Evolutionary conservation across 148 eudicot species (phyloP).

Genomic region (Silene conica): DNA sequence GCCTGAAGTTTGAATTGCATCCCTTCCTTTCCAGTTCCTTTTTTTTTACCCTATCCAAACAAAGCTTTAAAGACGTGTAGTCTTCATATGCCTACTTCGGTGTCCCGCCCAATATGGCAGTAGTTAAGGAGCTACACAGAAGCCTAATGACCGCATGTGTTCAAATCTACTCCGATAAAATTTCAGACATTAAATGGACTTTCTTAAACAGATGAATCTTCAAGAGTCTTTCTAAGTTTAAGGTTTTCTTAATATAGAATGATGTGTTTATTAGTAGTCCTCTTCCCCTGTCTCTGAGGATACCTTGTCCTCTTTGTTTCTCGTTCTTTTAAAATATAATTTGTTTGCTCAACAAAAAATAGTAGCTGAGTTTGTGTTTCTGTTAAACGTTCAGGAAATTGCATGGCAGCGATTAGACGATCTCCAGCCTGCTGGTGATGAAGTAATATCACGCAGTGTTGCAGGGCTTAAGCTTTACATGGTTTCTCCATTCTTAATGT

Average conservation of each 20-base stretch:
- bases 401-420: slow-evolving; percentile 98
- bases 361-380: neutral
- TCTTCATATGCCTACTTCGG: neutral
- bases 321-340: neutral
- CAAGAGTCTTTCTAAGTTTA: neutral
- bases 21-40: neutral
- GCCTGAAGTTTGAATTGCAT: neutral
- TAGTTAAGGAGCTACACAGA: neutral
- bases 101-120: neutral
- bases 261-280: neutral
- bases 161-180: neutral
- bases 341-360: neutral
- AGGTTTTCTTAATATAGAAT: neutral
- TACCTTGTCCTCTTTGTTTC: neutral
- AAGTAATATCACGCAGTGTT: slow-evolving; percentile 90
- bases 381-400: slow-evolving; percentile 61
- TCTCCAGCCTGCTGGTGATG: slow-evolving; percentile 70
- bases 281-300: neutral
- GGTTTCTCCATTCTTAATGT: slow-evolving; percentile 96
- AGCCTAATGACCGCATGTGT: neutral
- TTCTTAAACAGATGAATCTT: neutral
- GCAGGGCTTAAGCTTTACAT: slow-evolving; percentile 95
- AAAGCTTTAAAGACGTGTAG: neutral
- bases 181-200: neutral
- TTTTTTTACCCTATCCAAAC: neutral